Conservation (phyloP, 192 early-diverging fungal species). For the Phlyctochytrium arcticum region DNA sequence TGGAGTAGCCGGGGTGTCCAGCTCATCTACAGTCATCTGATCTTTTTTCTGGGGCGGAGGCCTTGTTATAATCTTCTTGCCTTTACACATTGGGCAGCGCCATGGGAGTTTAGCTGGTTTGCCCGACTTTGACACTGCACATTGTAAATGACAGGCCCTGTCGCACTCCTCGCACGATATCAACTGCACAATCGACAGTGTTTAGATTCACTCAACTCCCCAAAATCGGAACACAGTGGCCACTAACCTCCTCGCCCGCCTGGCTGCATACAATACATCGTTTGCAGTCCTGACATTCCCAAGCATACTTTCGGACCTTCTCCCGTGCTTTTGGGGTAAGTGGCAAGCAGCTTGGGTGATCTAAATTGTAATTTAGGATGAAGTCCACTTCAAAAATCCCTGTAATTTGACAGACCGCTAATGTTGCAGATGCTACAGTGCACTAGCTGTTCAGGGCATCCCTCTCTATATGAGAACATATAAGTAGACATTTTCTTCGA, state of each 20-base stretch:
- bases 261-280: slow-evolving; percentile 12
- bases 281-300: slow-evolving; percentile 27
- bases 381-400: neutral
- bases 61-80: no score
- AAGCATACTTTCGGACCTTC: neutral
- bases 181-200: slow-evolving; percentile 27
- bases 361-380: neutral
- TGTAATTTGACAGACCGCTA: slow-evolving; percentile 3
- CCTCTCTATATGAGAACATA: no score
- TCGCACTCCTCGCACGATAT: slow-evolving; percentile 55
- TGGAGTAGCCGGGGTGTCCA: neutral
- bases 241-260: slow-evolving; percentile 25
- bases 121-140: slow-evolving; percentile 36
- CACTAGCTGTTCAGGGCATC: slow-evolving; percentile 2
- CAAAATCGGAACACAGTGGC: slow-evolving; percentile 48
- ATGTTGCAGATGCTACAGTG: slow-evolving; percentile 10
- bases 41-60: no score
- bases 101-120: slow-evolving; percentile 37
- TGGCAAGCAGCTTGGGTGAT: slow-evolving; percentile 15
- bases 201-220: slow-evolving; percentile 44
- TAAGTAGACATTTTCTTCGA: no score
- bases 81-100: slow-evolving; percentile 6
- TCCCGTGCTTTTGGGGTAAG: slow-evolving; percentile 8
- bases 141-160: slow-evolving; percentile 48
- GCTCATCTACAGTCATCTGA: neutral